These are phyloP conservation scores for Tricholomella constricta DNA, from an alignment of 768 basidiomycete genomes.

Conservation along the genomic window DNA sequence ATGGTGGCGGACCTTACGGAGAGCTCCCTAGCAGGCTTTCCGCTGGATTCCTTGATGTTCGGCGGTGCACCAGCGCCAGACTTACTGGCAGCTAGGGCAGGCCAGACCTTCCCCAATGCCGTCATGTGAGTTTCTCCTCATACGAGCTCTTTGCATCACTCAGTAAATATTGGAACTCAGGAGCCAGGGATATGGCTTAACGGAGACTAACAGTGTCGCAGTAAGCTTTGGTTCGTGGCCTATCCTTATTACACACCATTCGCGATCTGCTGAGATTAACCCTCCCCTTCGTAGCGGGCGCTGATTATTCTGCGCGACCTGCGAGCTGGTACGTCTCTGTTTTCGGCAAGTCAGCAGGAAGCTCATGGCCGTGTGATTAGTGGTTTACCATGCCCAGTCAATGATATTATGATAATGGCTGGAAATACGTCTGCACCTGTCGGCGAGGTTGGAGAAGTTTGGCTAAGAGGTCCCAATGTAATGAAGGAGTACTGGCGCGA, in stretches of 20 bases:
- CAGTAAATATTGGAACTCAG: conserved; percentile 14
- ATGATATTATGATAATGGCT: conserved; percentile 47
- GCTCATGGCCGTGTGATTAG: conserved; percentile 20
- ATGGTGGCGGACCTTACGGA: conserved; percentile 55
- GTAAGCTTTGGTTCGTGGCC: conserved; percentile 32
- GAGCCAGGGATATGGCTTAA: conserved; percentile 48
- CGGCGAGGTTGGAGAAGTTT: conserved; percentile 42
- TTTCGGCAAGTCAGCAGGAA: not conserved
- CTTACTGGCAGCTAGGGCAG: conserved; percentile 34
- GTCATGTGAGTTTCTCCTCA: conserved; percentile 10
- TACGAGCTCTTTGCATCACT: not conserved
- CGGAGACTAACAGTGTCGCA: conserved; percentile 55
- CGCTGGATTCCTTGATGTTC: conserved; percentile 41
- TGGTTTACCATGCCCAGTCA: conserved; percentile 47
- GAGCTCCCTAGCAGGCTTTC: conserved; percentile 34
- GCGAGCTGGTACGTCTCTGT: conserved; percentile 40
- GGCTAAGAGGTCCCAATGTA: conserved; percentile 50
- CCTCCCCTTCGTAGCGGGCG: conserved; percentile 36
- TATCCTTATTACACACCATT: not conserved
- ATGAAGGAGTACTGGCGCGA: conserved; percentile 58
- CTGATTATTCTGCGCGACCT: conserved; percentile 54
- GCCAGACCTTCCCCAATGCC: conserved; percentile 37
- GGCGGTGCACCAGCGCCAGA: conserved; percentile 44
- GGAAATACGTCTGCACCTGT: conserved; percentile 30
- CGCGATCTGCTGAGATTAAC: not conserved